phyloP scores from a whole-genome alignment of 2,329 filamentous ascomycete genomes.

The Fusarium newnesense region DNA sequence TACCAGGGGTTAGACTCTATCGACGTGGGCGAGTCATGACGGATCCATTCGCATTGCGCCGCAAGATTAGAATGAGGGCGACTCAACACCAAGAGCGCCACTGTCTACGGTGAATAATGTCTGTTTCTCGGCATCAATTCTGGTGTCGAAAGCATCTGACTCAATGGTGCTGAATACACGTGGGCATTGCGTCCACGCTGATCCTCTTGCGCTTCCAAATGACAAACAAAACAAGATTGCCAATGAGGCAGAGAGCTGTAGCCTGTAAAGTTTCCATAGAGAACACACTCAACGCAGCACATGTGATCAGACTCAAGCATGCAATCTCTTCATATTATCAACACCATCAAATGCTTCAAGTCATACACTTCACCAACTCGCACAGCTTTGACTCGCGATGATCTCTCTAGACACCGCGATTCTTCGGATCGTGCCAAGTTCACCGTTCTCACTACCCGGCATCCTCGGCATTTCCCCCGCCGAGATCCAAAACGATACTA shows the following conservation, averaged over 20 bases:
- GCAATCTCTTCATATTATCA: rapidly evolving
- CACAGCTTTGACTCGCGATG: neutral
- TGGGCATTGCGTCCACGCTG: neutral
- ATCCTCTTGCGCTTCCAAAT: too few relatives aligned
- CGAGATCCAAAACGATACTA: neutral
- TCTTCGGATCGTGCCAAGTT: neutral
- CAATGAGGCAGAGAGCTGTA: too few relatives aligned
- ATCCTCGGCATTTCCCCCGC: neutral
- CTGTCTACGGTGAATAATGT: neutral
- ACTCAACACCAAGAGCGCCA: neutral
- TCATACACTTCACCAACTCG: rapidly evolving
- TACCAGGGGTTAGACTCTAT: neutral
- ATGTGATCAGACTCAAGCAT: rapidly evolving
- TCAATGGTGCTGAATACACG: rapidly evolving
- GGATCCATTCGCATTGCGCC: neutral
- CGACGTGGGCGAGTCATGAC: neutral
- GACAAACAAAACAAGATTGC: rapidly evolving
- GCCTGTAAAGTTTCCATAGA: too few relatives aligned
- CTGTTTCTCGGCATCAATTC: neutral
- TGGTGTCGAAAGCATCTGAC: neutral
- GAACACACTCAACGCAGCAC: rapidly evolving
- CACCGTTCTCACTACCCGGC: neutral
- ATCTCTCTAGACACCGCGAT: neutral
- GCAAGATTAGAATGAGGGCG: neutral
- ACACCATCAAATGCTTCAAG: neutral